phyloP scores from a whole-genome alignment of 1,284 basidiomycete species.

The Cutaneotrichosporon sp. region DNA sequence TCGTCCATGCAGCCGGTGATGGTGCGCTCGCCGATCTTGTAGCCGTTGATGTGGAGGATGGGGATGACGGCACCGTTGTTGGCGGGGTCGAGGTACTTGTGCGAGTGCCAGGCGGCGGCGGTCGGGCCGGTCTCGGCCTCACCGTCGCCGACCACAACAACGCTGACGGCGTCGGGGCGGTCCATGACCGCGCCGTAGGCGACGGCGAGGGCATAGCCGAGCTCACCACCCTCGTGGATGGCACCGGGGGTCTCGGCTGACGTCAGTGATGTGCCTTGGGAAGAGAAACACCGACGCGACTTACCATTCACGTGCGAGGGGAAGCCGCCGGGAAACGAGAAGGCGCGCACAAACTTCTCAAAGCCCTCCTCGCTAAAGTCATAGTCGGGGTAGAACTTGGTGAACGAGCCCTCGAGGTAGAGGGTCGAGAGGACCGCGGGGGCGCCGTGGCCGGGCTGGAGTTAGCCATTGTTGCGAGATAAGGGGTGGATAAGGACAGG shows the following conservation, averaged over 20 bases:
- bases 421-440: conserved; percentile 78
- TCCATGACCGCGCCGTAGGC: conserved; percentile 81
- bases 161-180: conserved; percentile 72
- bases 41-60: conserved; percentile 76
- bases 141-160: conserved; percentile 80
- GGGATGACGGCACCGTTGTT: conserved; percentile 86
- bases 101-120: conserved; percentile 76
- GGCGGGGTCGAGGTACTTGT: conserved; percentile 86
- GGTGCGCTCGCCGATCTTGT: conserved; percentile 74
- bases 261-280: not conserved
- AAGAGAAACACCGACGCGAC: conserved; percentile 41
- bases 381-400: conserved; percentile 77
- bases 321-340: conserved; percentile 58
- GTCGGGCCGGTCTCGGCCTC: conserved; percentile 86
- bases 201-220: conserved; percentile 83
- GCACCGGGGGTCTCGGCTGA: conserved; percentile 79
- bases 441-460: conserved; percentile 71
- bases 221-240: conserved; percentile 86
- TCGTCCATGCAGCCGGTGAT: conserved; percentile 89
- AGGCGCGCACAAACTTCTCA: conserved; percentile 56
- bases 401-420: conserved; percentile 84
- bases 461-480: not conserved
- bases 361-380: conserved; percentile 66
- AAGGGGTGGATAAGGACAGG: not conserved
- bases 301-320: conserved; percentile 55